Conservation (phyloP, 192 early-diverging fungal genomes). For the Allomyces arbusculus region DNA sequence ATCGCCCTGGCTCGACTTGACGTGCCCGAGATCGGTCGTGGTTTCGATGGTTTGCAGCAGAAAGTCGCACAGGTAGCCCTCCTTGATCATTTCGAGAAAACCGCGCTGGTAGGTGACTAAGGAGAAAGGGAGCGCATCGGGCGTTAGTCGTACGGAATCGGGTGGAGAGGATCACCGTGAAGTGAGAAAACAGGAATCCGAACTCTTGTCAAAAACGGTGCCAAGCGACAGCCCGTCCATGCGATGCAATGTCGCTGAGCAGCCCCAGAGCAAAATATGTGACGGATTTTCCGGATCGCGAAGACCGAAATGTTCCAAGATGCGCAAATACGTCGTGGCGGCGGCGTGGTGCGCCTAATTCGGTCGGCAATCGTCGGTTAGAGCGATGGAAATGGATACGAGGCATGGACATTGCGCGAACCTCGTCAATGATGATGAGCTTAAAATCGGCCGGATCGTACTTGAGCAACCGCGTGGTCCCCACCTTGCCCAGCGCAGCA, state of each 20-base stretch:
- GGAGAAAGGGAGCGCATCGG: too few species aligned
- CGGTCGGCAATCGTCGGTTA: background rate
- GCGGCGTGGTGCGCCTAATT: slow-evolving; percentile 71
- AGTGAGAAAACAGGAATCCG: slow-evolving; percentile 11
- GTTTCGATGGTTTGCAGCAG: slow-evolving; percentile 47
- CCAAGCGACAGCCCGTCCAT: slow-evolving; percentile 56
- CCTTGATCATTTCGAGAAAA: slow-evolving; percentile 64
- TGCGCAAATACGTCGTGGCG: slow-evolving; percentile 45
- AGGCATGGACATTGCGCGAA: slow-evolving; percentile 2
- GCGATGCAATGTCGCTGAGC: slow-evolving; percentile 71
- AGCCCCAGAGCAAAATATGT: slow-evolving; percentile 68
- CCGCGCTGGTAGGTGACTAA: slow-evolving; percentile 21
- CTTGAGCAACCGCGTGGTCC: slow-evolving; percentile 24
- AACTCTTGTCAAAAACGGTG: slow-evolving; percentile 53
- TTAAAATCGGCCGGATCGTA: slow-evolving; percentile 67
- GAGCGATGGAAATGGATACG: slow-evolving; percentile 1
- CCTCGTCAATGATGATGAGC: slow-evolving; percentile 71
- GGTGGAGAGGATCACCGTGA: too few species aligned
- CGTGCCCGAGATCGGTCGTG: slow-evolving; percentile 20
- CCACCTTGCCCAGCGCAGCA: slow-evolving; percentile 36
- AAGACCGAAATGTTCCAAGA: slow-evolving; percentile 50
- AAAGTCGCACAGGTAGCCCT: slow-evolving; percentile 41
- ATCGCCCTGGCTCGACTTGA: slow-evolving; percentile 30
- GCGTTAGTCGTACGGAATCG: too few species aligned
- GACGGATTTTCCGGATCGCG: slow-evolving; percentile 11